Evolutionary conservation across 805 yeast genomes (phyloP).

Genomic region (Sugiyamaella marilandica): DNA sequence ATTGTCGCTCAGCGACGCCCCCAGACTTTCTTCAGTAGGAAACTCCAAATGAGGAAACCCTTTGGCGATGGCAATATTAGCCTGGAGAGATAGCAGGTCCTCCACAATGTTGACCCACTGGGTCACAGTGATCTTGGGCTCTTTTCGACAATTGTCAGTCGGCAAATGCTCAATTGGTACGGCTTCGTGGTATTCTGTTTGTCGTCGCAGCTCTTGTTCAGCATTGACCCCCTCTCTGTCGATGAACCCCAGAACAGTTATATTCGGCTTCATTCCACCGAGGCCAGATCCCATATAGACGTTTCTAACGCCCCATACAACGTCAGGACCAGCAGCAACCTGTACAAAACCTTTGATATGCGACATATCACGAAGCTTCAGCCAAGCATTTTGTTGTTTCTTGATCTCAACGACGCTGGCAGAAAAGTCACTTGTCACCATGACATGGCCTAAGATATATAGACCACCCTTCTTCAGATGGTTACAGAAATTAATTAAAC

Average conservation of each 20-base stretch:
- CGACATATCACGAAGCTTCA: slow-evolving; percentile 68
- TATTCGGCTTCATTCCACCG: slow-evolving; percentile 98
- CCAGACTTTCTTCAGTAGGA: slow-evolving; percentile 40
- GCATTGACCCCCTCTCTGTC: slow-evolving; percentile 36
- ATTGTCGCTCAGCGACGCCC: slow-evolving; percentile 29
- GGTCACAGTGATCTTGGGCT: slow-evolving; percentile 58
- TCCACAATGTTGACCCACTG: slow-evolving; percentile 94
- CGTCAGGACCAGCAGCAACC: slow-evolving; percentile 76
- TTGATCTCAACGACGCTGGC: slow-evolving; percentile 62
- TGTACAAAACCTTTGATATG: slow-evolving; percentile 92
- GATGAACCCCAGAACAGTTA: slow-evolving; percentile 85
- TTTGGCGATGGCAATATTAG: slow-evolving; percentile 90
- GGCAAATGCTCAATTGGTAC: slow-evolving; percentile 50
- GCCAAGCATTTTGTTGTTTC: slow-evolving; percentile 77
- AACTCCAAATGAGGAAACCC: slow-evolving; percentile 67
- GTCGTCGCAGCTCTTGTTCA: background rate
- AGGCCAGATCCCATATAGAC: slow-evolving; percentile 89
- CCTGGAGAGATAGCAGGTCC: slow-evolving; percentile 80
- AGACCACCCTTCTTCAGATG: slow-evolving; percentile 93
- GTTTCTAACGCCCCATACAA: slow-evolving; percentile 94
- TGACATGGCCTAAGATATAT: slow-evolving; percentile 88
- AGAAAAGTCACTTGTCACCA: slow-evolving; percentile 59
- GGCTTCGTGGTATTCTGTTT: slow-evolving; percentile 5
- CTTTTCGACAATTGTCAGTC: slow-evolving; percentile 73
- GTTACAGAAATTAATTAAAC: slow-evolving; percentile 85